Percentiles rank a stretch among this genome's conserved stretches.
Evolutionary conservation across 2,329 filamentous ascomycete genomes (phyloP).

Genomic region (Chalaropsis ovoidea): DNA sequence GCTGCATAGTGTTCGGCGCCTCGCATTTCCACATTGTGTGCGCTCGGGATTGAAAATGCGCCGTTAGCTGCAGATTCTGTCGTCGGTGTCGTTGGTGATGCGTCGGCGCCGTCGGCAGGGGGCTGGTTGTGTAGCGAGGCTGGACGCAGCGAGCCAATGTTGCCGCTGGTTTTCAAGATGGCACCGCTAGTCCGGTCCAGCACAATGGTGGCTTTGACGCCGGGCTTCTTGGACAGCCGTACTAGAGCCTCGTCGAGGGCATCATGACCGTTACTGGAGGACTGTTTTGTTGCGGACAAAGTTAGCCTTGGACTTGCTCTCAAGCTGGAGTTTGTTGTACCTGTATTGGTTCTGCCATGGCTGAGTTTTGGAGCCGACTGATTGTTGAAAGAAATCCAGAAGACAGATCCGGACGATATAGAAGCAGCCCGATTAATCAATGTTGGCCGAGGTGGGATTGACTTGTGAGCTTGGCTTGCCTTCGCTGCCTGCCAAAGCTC

Average conservation of each 20-base stretch:
- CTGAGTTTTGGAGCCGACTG: background rate
- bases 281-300: background rate
- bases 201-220: slow-evolving; percentile 67
- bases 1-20: slow-evolving; percentile 62
- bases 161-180: slow-evolving; percentile 64
- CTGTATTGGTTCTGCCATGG: slow-evolving; percentile 24
- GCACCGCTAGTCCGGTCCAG: slow-evolving; percentile 61
- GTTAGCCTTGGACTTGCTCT: slow-evolving; percentile 1
- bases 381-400: background rate
- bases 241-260: slow-evolving; percentile 55
- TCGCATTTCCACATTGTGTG: slow-evolving; percentile 42
- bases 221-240: slow-evolving; percentile 64
- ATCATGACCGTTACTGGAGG: slow-evolving; percentile 37
- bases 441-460: slow-evolving; percentile 1
- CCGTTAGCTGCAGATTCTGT: slow-evolving; percentile 29
- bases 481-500: slow-evolving; percentile 1
- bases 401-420: background rate
- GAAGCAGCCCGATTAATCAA: slow-evolving; percentile 6
- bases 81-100: slow-evolving; percentile 30
- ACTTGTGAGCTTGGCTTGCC: background rate
- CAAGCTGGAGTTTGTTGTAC: slow-evolving; percentile 14
- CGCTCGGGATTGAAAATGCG: slow-evolving; percentile 29
- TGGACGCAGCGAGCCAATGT: slow-evolving; percentile 48
- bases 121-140: slow-evolving; percentile 29
- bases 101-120: slow-evolving; percentile 19